A percentile compares a stretch with the other conserved stretches of the same genome.
Conservation (phyloP, 2,329 filamentous ascomycete genomes). For the Exserohilum turcica region DNA sequence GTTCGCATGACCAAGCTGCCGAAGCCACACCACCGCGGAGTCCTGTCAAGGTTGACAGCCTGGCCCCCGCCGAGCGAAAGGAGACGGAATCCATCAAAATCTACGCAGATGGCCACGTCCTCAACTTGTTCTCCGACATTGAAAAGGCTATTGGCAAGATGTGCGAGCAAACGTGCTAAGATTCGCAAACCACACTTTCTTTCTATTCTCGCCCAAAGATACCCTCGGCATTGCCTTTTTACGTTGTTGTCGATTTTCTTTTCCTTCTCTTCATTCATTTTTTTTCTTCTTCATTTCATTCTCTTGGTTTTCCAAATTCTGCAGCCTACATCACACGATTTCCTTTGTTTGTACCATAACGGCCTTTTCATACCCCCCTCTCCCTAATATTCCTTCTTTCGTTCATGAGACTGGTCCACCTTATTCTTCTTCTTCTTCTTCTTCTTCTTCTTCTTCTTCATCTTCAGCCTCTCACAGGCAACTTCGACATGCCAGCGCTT, state of each 20-base stretch:
- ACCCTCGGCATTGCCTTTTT: conserved; percentile 18
- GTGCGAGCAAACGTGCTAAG: conserved; percentile 49
- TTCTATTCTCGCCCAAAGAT: conserved; percentile 13
- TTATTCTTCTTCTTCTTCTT: not conserved
- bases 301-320: conserved; percentile 14
- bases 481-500: conserved; percentile 7
- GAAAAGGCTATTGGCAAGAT: conserved; percentile 51
- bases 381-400: conserved; percentile 18
- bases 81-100: conserved; percentile 52
- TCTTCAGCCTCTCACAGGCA: conserved; percentile 14
- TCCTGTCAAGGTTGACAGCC: conserved; percentile 46
- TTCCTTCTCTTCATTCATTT: too few relatives aligned
- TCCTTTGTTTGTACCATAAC: conserved; percentile 32
- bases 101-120: conserved; percentile 50
- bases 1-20: conserved; percentile 32
- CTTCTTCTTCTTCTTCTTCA: too few relatives aligned
- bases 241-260: too few relatives aligned
- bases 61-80: conserved; percentile 39
- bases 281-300: too few relatives aligned
- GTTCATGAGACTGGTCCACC: conserved; percentile 12
- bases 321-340: conserved; percentile 16
- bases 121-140: conserved; percentile 51
- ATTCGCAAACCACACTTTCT: conserved; percentile 11
- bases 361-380: conserved; percentile 30
- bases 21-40: conserved; percentile 48